These are phyloP conservation scores for Apiotrichum montevideense DNA, from an alignment of 1,284 basidiomycete genomes.

Conservation along the genomic window DNA sequence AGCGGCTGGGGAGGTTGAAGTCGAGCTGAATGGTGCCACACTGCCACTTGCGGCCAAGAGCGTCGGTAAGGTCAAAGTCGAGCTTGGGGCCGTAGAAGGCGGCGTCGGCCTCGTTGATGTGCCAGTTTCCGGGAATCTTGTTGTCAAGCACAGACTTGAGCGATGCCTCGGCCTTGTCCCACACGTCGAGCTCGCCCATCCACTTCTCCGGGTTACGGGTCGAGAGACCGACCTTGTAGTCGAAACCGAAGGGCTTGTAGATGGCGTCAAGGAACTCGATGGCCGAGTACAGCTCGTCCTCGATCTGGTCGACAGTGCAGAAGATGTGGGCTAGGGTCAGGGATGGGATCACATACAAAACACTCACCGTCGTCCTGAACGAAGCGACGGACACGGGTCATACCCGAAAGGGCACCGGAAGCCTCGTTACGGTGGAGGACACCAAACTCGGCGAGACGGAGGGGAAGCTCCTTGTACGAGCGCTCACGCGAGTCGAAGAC, in stretches of 20 bases:
- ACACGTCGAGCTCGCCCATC: slow-evolving; percentile 82
- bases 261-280: slow-evolving; percentile 94
- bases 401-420: slow-evolving; percentile 83
- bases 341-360: neutral
- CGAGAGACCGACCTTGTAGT: slow-evolving; percentile 92
- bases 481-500: slow-evolving; percentile 94
- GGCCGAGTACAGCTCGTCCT: slow-evolving; percentile 74
- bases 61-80: slow-evolving; percentile 94
- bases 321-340: slow-evolving; percentile 57
- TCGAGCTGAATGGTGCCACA: slow-evolving; percentile 95
- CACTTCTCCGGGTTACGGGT: slow-evolving; percentile 89
- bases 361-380: slow-evolving; percentile 81
- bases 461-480: slow-evolving; percentile 90
- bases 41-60: slow-evolving; percentile 87
- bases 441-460: slow-evolving; percentile 97
- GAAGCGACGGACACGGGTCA: slow-evolving; percentile 91
- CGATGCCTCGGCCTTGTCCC: slow-evolving; percentile 82
- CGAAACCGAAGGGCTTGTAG: slow-evolving; percentile 95
- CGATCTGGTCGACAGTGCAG: slow-evolving; percentile 91
- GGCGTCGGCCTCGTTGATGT: slow-evolving; percentile 90
- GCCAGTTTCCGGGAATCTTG: slow-evolving; percentile 85
- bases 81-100: slow-evolving; percentile 95
- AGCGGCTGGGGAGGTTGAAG: slow-evolving; percentile 97
- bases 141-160: slow-evolving; percentile 78
- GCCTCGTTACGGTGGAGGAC: slow-evolving; percentile 97